Evolutionary conservation across 768 basidiomycete species (phyloP).

Genomic region (Tulasnella sp.): DNA sequence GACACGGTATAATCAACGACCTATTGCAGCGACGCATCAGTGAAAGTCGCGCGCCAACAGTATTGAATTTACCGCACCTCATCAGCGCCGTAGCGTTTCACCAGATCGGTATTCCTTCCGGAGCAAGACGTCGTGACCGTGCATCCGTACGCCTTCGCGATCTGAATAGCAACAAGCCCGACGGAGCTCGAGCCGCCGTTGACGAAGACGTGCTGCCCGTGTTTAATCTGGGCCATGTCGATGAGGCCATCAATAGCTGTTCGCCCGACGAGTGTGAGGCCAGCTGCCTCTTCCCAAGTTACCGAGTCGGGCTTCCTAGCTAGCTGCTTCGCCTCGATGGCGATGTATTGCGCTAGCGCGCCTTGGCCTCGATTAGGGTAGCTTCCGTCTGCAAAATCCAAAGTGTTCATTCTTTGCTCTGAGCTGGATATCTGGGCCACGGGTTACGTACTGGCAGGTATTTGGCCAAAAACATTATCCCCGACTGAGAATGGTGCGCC

Average conservation of each 20-base stretch:
- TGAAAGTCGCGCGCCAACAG: not conserved
- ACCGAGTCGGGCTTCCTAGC: conserved; percentile 48
- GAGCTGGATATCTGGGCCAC: not conserved
- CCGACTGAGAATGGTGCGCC: conserved; percentile 52
- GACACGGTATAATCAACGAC: conserved; percentile 60
- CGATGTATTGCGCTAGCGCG: conserved; percentile 54
- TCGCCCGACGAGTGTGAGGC: conserved; percentile 52
- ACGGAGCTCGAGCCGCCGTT: conserved; percentile 68
- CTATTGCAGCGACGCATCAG: conserved; percentile 31
- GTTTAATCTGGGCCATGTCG: conserved; percentile 47
- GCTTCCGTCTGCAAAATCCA: not conserved
- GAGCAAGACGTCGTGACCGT: conserved; percentile 59
- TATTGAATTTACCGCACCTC: conserved; percentile 42
- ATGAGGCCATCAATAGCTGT: conserved; percentile 60
- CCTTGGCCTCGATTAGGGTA: conserved; percentile 46
- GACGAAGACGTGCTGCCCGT: conserved; percentile 58
- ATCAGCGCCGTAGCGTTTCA: conserved; percentile 60
- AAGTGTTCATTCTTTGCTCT: not conserved
- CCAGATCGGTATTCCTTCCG: conserved; percentile 53
- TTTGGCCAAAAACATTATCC: conserved; percentile 60
- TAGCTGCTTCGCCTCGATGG: conserved; percentile 44
- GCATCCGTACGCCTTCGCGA: conserved; percentile 63
- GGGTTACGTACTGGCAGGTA: conserved; percentile 39
- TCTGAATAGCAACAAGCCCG: conserved; percentile 65
- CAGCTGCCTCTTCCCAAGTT: conserved; percentile 55